A percentile compares a stretch with the other conserved stretches of the same genome.
Evolutionary conservation across 1,284 basidiomycete species (phyloP).

Genomic region (Inonotus obliquus): DNA sequence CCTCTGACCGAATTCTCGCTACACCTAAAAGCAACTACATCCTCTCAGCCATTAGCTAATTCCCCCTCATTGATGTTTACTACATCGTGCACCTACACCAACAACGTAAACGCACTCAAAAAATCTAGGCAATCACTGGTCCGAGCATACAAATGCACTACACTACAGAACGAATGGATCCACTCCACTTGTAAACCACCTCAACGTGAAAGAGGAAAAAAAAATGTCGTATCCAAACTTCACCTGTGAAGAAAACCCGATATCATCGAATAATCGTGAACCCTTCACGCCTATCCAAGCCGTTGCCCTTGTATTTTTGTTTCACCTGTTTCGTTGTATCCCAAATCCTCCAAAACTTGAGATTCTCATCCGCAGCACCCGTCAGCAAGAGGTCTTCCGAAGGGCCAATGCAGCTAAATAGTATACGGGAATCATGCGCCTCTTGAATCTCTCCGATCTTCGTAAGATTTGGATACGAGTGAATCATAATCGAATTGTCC

Average conservation of each 20-base stretch:
- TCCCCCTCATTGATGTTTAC: too few species aligned
- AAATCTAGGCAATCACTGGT: too few species aligned
- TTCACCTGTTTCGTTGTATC: conserved; percentile 46
- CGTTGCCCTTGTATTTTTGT: conserved; percentile 45
- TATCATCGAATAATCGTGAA: neutral
- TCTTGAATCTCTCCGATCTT: conserved; percentile 86
- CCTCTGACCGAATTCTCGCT: too few species aligned
- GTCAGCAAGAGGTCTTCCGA: conserved; percentile 88
- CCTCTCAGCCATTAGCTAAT: too few species aligned
- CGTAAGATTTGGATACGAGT: conserved; percentile 65
- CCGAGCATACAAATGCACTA: too few species aligned
- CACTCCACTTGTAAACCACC: too few species aligned
- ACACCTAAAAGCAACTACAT: too few species aligned
- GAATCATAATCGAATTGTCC: conserved; percentile 64
- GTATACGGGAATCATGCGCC: conserved; percentile 86
- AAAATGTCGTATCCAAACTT: too few species aligned
- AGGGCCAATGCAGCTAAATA: conserved; percentile 83
- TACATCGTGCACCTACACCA: too few species aligned
- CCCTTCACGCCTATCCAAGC: conserved; percentile 22
- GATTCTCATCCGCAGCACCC: conserved; percentile 88
- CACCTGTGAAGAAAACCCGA: neutral
- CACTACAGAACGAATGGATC: too few species aligned
- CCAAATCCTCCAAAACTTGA: conserved; percentile 90
- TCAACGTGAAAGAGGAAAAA: too few species aligned
- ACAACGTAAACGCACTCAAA: too few species aligned